A percentile compares a stretch with the other conserved stretches of the same genome.
phyloP scores from a whole-genome alignment of 2,329 filamentous ascomycete genomes.

The Fusarium kyushuense region DNA sequence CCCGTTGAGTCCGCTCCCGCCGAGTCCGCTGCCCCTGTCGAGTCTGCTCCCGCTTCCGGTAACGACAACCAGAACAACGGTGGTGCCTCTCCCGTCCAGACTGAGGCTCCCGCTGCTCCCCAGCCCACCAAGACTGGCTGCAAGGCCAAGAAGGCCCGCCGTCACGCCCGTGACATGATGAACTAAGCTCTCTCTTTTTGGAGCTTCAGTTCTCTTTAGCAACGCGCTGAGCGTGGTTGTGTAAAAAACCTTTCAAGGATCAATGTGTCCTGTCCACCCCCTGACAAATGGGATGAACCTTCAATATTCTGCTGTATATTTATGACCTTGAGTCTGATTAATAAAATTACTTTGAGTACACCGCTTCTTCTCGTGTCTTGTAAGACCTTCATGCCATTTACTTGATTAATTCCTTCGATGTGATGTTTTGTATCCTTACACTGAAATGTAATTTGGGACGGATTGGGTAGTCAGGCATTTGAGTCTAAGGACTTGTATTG shows the following conservation, averaged over 20 bases:
- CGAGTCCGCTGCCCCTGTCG: conserved; percentile 19
- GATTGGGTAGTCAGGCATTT: no score
- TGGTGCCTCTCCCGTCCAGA: conserved; percentile 24
- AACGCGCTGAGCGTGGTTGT: conserved; percentile 39
- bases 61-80: conserved; percentile 13
- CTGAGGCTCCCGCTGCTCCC: conserved; percentile 26
- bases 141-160: conserved; percentile 45
- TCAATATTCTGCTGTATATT: conserved; percentile 49
- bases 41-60: conserved; percentile 11
- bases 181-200: conserved; percentile 36
- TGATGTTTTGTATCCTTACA: no score
- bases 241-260: conserved; percentile 32
- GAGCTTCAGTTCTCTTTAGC: conserved; percentile 1
- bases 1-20: conserved; percentile 6
- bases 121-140: conserved; percentile 39
- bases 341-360: conserved; percentile 11
- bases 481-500: no score
- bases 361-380: no score
- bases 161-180: conserved; percentile 43
- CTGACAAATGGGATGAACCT: conserved; percentile 34
- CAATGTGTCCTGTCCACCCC: conserved; percentile 9
- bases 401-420: no score
- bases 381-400: no score
- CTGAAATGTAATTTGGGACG: no score
- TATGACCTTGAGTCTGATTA: conserved; percentile 43